Percentiles rank a stretch among this genome's conserved stretches.
Evolutionary conservation across 2,329 filamentous ascomycete species (phyloP).

Genomic region (Nemania abortiva): DNA sequence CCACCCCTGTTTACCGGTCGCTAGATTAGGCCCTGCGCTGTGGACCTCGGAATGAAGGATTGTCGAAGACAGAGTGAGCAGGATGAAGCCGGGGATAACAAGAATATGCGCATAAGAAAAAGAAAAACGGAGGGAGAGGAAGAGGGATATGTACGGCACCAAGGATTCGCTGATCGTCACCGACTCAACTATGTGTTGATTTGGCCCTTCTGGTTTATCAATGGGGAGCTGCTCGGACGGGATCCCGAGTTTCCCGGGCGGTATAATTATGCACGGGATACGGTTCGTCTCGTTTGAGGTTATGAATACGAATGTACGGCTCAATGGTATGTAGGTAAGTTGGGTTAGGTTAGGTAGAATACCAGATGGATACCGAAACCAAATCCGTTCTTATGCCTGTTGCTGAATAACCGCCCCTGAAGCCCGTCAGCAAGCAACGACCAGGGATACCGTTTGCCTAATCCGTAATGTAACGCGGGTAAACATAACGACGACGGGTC

Average conservation of each 20-base stretch:
- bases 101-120: background rate
- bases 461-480: background rate
- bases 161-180: slow-evolving; percentile 7
- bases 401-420: background rate
- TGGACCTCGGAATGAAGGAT: too few species aligned
- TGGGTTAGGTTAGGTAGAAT: too few species aligned
- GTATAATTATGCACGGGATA: slow-evolving; percentile 13
- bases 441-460: background rate
- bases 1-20: too few species aligned
- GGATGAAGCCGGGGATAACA: background rate
- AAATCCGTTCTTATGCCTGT: background rate
- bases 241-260: slow-evolving; percentile 23
- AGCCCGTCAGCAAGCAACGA: background rate
- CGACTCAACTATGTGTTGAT: background rate
- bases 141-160: background rate
- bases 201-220: slow-evolving; percentile 25
- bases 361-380: too few species aligned
- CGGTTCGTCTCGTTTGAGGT: background rate
- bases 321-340: slow-evolving; percentile 4
- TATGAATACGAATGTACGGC: background rate
- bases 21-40: too few species aligned
- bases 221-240: slow-evolving; percentile 13
- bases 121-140: too few species aligned
- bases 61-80: too few species aligned
- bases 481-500: too few species aligned